Evolutionary conservation across 176 grass and related monocot genomes (phyloP), one percentile per base, ranked within the genome.

Genomic region (Leersia perrieri): DNA sequence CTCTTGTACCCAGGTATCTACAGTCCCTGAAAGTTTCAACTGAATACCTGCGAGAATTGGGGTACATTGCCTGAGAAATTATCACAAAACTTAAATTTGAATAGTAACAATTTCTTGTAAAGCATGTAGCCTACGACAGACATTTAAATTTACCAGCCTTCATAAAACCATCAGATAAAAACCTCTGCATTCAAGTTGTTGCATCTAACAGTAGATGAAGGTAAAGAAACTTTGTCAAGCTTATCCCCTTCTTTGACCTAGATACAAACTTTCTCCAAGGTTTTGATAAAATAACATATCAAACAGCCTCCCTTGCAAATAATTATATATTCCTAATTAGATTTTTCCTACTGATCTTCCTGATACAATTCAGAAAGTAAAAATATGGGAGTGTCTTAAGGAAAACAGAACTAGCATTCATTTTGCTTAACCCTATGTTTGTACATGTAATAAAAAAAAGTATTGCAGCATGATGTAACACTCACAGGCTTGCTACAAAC

Each of bases 1-100:
- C 73, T 87, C 95, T 94, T 88, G 95, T 95, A 20, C 95, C 95
- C 84, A 98, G 73, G 71, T 95, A 98, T 83, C 86, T 93, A 78
- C 83, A 87, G 88, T 98, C 92, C 83, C 66, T 85, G 51, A 92
- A 98, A 38, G 76, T 93, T 79, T 98, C 90, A 47, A 98, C 88
- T 81, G 92, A 80, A 76, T 91, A 90, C 78, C 95, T 98, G 83
- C 39, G 35, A 23, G 63, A 77, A 77, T 49, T 40, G 20, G 18
- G 22, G 79, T 13, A 74, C 31, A 88, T 26, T 70, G 11, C 35
- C 13, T 68, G 44, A 70, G 27, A 74, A 28, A 63, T 72, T 36
- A 33, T 41, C 60, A 82, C 60, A 80, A 12, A 9, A 72, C 44
- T 60, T 16, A 35, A 60, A 44, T 36, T 55, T 55, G 14, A 60